Evolutionary conservation across 164 flowering plant genomes (phyloP).

Genomic region (Chimonanthus praecox): DNA sequence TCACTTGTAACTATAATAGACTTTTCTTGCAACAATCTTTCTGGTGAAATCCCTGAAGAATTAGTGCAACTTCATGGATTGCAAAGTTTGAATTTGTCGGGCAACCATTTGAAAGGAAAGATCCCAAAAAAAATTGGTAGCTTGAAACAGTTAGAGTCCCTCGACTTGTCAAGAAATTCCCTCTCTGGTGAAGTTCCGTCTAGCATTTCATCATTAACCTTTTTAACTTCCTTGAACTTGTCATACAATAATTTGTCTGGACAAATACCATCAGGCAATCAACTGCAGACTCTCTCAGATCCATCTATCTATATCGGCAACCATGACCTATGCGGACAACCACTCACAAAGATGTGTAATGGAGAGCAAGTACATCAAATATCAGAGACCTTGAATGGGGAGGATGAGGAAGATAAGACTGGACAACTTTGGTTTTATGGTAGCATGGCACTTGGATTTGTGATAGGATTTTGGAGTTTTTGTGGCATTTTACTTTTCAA

Average conservation of each 20-base stretch:
- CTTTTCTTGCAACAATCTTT: slow-evolving; percentile 2
- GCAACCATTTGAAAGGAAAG: neutral
- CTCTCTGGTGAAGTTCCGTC: neutral
- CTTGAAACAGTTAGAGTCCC: neutral
- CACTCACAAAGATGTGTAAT: neutral
- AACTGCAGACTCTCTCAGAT: neutral
- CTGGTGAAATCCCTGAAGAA: slow-evolving; percentile 4
- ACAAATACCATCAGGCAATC: neutral
- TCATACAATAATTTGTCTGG: slow-evolving; percentile 8
- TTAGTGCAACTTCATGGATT: neutral
- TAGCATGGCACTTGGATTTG: slow-evolving; percentile 9
- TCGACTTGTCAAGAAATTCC: slow-evolving; percentile 2
- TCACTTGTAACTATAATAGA: slow-evolving; percentile 1
- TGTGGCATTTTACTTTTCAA: slow-evolving; percentile 4
- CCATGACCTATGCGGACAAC: neutral
- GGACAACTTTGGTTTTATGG: neutral
- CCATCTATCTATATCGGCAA: neutral
- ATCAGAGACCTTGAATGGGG: neutral
- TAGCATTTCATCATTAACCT: neutral
- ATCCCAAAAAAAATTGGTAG: neutral
- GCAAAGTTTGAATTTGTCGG: neutral
- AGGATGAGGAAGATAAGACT: neutral
- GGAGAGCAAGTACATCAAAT: neutral
- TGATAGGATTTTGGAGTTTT: slow-evolving; percentile 3
- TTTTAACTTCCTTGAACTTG: neutral